Evolutionary conservation across 1,284 basidiomycete species (phyloP), one percentile per base, ranked within the genome.

Genomic region (Ceratobasidium sp.): DNA sequence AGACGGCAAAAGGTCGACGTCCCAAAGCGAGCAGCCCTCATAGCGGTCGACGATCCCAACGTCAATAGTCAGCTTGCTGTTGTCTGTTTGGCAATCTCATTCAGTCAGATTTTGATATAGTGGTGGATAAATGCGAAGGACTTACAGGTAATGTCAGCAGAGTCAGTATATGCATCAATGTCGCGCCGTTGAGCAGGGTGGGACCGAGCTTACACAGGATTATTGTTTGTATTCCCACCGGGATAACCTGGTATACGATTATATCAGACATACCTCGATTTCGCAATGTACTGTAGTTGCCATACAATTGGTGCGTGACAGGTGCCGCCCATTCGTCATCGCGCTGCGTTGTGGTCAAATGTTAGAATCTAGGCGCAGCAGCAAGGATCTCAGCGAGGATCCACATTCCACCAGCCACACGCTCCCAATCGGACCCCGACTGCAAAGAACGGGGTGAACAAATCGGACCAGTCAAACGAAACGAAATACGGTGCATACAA

Each of bases 221-320:
- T 73, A 59, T 73, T 73, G 70, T 73, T 73, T n/a, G 70, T 57
- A 59, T 73, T 73, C 13, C 57, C 57, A 11, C 70, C 70, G 46
- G 70, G 44, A 29, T 73, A 73, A 43, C 70, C 70, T 29, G 70
- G 70, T n/a, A n/a, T n/a, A n/a, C n/a, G n/a, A n/a, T n/a, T n/a
- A n/a, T n/a, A n/a, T n/a, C n/a, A n/a, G n/a, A n/a, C n/a, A n/a
- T n/a, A n/a, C n/a, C n/a, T n/a, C n/a, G n/a, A n/a, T n/a, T n/a
- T n/a, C n/a, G n/a, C n/a, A n/a, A n/a, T n/a, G n/a, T n/a, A n/a
- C n/a, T n/a, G 19, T 59, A 73, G 56, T 57, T 57, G 44, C 62
- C 70, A 29, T 44, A 73, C 44, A 73, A 43, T 44, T 73, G 57
- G 43, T 73, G 70, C 2, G 70, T 62, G 57, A 73, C 62, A 13